Conservation (phyloP, 2,329 filamentous ascomycete genomes). For the Laburnicola sp. region DNA sequence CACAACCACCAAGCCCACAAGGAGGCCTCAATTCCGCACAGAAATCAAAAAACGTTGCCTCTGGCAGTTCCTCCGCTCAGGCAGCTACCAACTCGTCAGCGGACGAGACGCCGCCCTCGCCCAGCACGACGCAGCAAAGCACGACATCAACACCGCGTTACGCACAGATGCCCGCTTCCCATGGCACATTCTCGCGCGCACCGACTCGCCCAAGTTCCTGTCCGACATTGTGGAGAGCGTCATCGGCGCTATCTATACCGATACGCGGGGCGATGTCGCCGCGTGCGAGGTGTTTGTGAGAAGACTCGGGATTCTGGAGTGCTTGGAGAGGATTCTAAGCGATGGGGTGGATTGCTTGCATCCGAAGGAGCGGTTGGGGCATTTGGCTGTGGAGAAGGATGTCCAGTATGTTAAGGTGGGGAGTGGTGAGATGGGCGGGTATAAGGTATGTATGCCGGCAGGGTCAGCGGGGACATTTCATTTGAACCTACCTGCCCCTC, state of each 20-base stretch:
- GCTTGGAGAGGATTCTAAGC: constrained; percentile 63
- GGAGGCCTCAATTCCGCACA: constrained; percentile 35
- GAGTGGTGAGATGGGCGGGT: constrained; percentile 11
- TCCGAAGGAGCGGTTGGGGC: constrained; percentile 70
- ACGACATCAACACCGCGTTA: constrained; percentile 57
- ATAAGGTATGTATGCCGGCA: constrained; percentile 4
- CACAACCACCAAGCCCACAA: too few species aligned
- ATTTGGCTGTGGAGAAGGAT: constrained; percentile 56
- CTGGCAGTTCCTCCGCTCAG: constrained; percentile 71
- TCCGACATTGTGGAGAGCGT: constrained; percentile 82
- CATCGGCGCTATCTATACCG: constrained; percentile 81
- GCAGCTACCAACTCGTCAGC: constrained; percentile 52
- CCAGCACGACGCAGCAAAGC: constrained; percentile 56
- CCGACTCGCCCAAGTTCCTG: constrained; percentile 74
- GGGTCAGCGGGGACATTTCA: neutral
- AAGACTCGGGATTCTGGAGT: constrained; percentile 65
- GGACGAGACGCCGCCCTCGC: constrained; percentile 51
- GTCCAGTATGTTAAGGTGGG: constrained; percentile 57
- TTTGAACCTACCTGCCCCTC: too few species aligned
- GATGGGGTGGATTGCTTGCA: constrained; percentile 59
- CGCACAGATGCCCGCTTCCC: constrained; percentile 63
- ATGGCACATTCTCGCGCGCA: constrained; percentile 70
- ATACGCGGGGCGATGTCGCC: constrained; percentile 57
- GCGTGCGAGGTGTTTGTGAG: constrained; percentile 64
- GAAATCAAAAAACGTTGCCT: constrained; percentile 50